These are phyloP conservation scores for Rubia occidens DNA, from an alignment of 305 asterid species.

Conservation along the genomic window DNA sequence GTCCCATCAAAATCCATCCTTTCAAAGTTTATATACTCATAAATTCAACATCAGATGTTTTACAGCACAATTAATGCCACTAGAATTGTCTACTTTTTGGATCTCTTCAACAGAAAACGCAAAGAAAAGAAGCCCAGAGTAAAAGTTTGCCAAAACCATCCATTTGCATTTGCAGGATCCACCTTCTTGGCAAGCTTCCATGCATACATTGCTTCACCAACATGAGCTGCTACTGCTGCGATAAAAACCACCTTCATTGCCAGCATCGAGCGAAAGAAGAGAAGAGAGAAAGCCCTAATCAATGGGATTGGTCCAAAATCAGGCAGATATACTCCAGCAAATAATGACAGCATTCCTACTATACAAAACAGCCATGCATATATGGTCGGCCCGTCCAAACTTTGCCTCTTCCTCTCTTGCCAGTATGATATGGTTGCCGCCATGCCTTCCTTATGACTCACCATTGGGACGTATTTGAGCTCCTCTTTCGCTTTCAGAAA, in stretches of 20 bases:
- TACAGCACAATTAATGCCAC: background rate
- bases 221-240: conserved; percentile 37
- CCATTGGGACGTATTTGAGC: conserved; percentile 70
- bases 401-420: conserved; percentile 59
- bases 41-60: background rate
- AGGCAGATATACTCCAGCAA: conserved; percentile 72
- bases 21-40: background rate
- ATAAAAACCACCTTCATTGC: conserved; percentile 30
- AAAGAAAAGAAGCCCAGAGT: conserved; percentile 65
- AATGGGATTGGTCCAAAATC: conserved; percentile 53
- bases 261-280: conserved; percentile 47
- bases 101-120: conserved; percentile 57
- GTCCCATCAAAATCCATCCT: background rate
- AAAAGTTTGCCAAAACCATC: conserved; percentile 88
- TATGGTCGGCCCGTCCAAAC: conserved; percentile 66
- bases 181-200: conserved; percentile 70
- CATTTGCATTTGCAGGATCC: conserved; percentile 75
- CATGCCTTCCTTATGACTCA: conserved; percentile 72
- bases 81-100: conserved; percentile 19
- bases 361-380: conserved; percentile 45
- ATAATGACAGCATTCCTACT: conserved; percentile 48
- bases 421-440: conserved; percentile 64
- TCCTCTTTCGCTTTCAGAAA: conserved; percentile 85
- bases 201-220: conserved; percentile 81
- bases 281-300: conserved; percentile 41